Conservation (phyloP, 257 asterid genomes). For the Linderniella brevidens region DNA sequence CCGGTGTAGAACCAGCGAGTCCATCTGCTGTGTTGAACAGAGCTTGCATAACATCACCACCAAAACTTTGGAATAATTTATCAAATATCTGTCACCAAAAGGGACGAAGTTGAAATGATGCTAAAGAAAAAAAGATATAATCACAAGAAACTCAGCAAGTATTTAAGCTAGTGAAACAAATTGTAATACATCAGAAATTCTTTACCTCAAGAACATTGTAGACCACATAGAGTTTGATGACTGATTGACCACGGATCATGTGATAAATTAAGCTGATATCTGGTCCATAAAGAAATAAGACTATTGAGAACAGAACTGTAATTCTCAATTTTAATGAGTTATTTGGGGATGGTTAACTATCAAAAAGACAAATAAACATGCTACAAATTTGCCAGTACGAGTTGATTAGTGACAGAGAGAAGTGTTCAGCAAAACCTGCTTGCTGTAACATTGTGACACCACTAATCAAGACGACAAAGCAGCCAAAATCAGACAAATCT, state of each 20-base stretch:
- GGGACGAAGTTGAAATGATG: not conserved
- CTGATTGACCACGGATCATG: slow-evolving; percentile 99
- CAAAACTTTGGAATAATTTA: slow-evolving; percentile 87
- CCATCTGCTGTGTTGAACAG: slow-evolving; percentile 80
- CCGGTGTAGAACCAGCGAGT: slow-evolving; percentile 67
- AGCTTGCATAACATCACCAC: slow-evolving; percentile 90
- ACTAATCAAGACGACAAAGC: slow-evolving; percentile 46
- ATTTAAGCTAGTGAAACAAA: not conserved
- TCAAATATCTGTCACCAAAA: slow-evolving; percentile 71
- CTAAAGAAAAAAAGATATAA: not conserved
- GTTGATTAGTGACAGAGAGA: no score
- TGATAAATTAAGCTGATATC: slow-evolving; percentile 97
- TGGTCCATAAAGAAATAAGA: slow-evolving; percentile 18
- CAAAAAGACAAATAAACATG: no score
- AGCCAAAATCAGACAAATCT: slow-evolving; percentile 85
- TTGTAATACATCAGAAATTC: not conserved
- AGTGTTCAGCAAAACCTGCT: slow-evolving; percentile 44
- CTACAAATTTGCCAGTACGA: no score
- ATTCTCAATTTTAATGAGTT: no score
- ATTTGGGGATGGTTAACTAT: no score
- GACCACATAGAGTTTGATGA: slow-evolving; percentile 86
- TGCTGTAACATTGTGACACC: slow-evolving; percentile 81
- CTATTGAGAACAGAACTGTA: not conserved
- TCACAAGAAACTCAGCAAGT: not conserved
- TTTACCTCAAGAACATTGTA: slow-evolving; percentile 97